Conservation (phyloP, 768 basidiomycete species). For the Crepidotus variabilis region DNA sequence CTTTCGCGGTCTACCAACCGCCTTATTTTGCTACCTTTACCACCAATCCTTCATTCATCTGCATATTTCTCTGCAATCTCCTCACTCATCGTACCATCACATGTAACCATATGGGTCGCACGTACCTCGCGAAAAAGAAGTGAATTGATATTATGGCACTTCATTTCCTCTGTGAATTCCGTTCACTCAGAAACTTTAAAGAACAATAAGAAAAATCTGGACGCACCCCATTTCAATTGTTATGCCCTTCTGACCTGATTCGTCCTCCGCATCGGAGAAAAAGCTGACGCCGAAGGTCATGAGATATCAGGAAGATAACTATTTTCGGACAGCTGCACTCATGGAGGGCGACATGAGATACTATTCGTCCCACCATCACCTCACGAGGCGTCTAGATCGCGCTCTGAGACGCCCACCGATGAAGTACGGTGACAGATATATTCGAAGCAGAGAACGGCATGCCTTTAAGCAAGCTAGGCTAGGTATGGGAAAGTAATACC, state of each 20-base stretch:
- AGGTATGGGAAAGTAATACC: no score
- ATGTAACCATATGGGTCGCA: constrained; percentile 2
- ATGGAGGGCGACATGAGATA: neutral
- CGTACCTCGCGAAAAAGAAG: constrained; percentile 1
- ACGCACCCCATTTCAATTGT: neutral
- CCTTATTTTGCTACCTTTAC: constrained; percentile 13
- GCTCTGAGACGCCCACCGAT: neutral
- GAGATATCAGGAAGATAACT: neutral
- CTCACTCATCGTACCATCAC: constrained; percentile 1
- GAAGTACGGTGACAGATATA: neutral
- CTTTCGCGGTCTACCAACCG: constrained; percentile 11
- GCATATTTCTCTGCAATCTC: neutral
- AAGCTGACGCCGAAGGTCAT: neutral
- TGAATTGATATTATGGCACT: constrained; percentile 5
- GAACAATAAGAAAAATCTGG: constrained; percentile 1
- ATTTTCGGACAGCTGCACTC: neutral
- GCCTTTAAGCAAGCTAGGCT: no score
- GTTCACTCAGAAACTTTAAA: neutral
- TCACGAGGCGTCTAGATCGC: neutral
- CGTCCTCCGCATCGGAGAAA: neutral
- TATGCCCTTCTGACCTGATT: neutral
- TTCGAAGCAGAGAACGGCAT: neutral
- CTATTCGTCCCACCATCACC: neutral
- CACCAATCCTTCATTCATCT: constrained; percentile 8
- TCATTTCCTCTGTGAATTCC: constrained; percentile 2